Evolutionary conservation across 352 stramenopile genomes (phyloP).

Genomic region (Globisporangium cylindrosporum): DNA sequence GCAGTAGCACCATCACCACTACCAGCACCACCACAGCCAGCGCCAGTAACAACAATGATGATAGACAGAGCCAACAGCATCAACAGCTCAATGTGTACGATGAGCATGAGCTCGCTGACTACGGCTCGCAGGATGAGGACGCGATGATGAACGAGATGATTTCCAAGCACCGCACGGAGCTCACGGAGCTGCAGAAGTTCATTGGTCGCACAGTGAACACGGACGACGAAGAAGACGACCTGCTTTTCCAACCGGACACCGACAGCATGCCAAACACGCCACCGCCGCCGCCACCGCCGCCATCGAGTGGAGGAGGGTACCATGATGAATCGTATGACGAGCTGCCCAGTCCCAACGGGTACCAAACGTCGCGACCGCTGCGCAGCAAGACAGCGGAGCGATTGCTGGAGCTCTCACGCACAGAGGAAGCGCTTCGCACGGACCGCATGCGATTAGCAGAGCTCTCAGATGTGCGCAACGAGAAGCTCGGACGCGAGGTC

Average conservation of each 20-base stretch:
- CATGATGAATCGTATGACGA: constrained; percentile 24
- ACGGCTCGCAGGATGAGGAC: constrained; percentile 33
- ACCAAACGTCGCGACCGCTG: constrained; percentile 33
- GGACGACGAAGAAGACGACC: constrained; percentile 22
- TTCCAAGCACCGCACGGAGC: constrained; percentile 47
- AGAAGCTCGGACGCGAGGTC: constrained; percentile 34
- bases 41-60: not conserved
- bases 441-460: constrained; percentile 79
- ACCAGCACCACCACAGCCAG: constrained; percentile 1
- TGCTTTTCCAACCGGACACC: constrained; percentile 14
- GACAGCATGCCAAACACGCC: constrained; percentile 23
- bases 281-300: constrained; percentile 14
- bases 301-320: constrained; percentile 3
- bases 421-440: constrained; percentile 38
- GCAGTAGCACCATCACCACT: not conserved
- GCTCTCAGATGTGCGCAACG: constrained; percentile 66
- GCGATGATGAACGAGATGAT: constrained; percentile 52
- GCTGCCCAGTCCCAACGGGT: constrained; percentile 21
- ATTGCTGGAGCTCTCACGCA: constrained; percentile 46
- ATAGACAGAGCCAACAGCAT: not conserved
- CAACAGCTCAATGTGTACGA: not conserved
- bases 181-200: constrained; percentile 51
- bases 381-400: constrained; percentile 40
- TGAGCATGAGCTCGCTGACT: constrained; percentile 7
- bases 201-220: constrained; percentile 24